phyloP scores from a whole-genome alignment of 1,284 basidiomycete genomes.

The Fomes fomentarius region DNA sequence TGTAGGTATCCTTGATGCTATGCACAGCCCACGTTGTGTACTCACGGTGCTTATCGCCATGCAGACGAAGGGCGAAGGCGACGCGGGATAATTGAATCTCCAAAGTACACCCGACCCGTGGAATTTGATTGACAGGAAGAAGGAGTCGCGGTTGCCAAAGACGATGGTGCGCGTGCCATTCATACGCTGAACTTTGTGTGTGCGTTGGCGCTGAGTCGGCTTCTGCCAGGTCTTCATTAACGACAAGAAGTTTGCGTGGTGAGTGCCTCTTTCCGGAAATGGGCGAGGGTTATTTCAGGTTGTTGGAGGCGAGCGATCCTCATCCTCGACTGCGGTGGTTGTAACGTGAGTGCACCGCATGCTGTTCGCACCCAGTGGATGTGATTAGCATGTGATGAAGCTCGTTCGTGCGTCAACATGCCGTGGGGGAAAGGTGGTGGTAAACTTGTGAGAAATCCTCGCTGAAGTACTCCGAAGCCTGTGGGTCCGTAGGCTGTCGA shows the following conservation, averaged over 20 bases:
- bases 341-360: too few species aligned
- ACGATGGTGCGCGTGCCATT: constrained; percentile 12
- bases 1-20: not conserved
- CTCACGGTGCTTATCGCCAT: not conserved
- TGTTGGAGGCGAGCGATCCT: too few species aligned
- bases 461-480: too few species aligned
- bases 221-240: constrained; percentile 21
- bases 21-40: not conserved
- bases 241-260: constrained; percentile 30
- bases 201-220: constrained; percentile 4
- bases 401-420: too few species aligned
- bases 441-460: too few species aligned
- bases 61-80: too few species aligned
- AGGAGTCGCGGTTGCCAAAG: not conserved
- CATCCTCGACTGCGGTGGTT: too few species aligned
- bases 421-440: too few species aligned
- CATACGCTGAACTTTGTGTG: not conserved
- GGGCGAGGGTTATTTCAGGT: too few species aligned
- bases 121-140: not conserved
- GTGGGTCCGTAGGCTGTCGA: too few species aligned
- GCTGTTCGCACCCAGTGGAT: too few species aligned
- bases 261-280: not conserved
- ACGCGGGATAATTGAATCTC: not conserved
- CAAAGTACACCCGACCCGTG: not conserved
- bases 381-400: too few species aligned